These are phyloP conservation scores for Boletus reticulatus DNA, from an alignment of 768 basidiomycete genomes.

Conservation along the genomic window DNA sequence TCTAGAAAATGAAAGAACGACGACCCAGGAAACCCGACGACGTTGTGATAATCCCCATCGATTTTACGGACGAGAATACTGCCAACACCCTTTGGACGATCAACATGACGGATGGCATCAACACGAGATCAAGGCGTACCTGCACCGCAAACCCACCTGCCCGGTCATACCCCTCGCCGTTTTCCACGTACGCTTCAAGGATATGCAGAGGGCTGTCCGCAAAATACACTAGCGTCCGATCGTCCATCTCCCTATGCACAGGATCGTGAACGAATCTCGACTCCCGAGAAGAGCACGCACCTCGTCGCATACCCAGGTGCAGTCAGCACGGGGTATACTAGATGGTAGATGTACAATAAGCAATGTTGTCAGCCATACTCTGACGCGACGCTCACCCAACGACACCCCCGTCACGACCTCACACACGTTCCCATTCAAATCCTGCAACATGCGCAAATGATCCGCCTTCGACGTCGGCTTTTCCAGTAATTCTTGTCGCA, in stretches of 20 bases:
- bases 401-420: slow-evolving; percentile 92
- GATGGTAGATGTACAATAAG: slow-evolving; percentile 18
- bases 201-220: slow-evolving; percentile 56
- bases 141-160: slow-evolving; percentile 96
- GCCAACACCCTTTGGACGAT: slow-evolving; percentile 62
- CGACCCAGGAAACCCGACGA: slow-evolving; percentile 89
- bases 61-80: slow-evolving; percentile 79
- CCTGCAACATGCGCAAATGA: slow-evolving; percentile 82
- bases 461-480: slow-evolving; percentile 81
- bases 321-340: slow-evolving; percentile 73
- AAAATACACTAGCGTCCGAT: slow-evolving; percentile 78
- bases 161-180: slow-evolving; percentile 80
- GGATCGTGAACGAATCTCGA: not conserved
- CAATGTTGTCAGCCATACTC: too few species aligned
- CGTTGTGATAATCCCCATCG: slow-evolving; percentile 88
- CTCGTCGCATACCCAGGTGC: slow-evolving; percentile 75
- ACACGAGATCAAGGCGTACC: slow-evolving; percentile 36
- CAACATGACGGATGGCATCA: not conserved
- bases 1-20: slow-evolving; percentile 79
- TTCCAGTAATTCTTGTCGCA: slow-evolving; percentile 77
- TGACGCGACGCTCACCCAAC: slow-evolving; percentile 52
- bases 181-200: slow-evolving; percentile 78
- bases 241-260: slow-evolving; percentile 66
- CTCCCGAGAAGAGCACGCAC: slow-evolving; percentile 32
- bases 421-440: slow-evolving; percentile 82